Evolutionary conservation across 1,284 basidiomycete genomes (phyloP).

Genomic region (Ceratobasidium sp.): DNA sequence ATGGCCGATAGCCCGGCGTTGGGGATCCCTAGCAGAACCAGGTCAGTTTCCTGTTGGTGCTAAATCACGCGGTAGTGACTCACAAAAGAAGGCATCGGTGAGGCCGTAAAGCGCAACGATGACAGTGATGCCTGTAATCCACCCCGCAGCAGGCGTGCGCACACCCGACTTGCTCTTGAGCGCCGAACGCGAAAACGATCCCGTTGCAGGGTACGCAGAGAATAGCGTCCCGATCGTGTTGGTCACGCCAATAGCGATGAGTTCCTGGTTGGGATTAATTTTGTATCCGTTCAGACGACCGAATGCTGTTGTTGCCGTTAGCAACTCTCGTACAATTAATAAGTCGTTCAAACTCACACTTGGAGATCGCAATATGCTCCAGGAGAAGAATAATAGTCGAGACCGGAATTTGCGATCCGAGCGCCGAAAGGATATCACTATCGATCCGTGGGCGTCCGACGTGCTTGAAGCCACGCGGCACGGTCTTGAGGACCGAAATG

Average conservation of each 20-base stretch:
- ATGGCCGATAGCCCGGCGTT: conserved; percentile 83
- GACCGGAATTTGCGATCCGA: conserved; percentile 86
- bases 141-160: conserved; percentile 91
- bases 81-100: conserved; percentile 63
- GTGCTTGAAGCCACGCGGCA: conserved; percentile 77
- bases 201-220: conserved; percentile 95
- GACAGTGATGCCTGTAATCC: conserved; percentile 89
- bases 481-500: conserved; percentile 86
- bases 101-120: conserved; percentile 95
- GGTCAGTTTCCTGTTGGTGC: conserved; percentile 48
- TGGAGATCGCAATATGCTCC: conserved; percentile 97
- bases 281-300: conserved; percentile 97
- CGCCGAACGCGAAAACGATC: conserved; percentile 97
- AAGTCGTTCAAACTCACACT: conserved; percentile 66
- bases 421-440: conserved; percentile 70
- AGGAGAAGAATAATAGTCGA: conserved; percentile 95
- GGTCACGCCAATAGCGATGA: conserved; percentile 97
- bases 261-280: conserved; percentile 97
- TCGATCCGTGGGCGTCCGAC: conserved; percentile 81
- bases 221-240: conserved; percentile 89
- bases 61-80: conserved; percentile 16
- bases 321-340: conserved; percentile 10
- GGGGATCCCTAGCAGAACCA: conserved; percentile 55
- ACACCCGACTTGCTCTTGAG: conserved; percentile 97
- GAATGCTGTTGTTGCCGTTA: conserved; percentile 71